Base-by-base conservation (phyloP, 768 basidiomycete species). In the Terana coerulea region DNA sequence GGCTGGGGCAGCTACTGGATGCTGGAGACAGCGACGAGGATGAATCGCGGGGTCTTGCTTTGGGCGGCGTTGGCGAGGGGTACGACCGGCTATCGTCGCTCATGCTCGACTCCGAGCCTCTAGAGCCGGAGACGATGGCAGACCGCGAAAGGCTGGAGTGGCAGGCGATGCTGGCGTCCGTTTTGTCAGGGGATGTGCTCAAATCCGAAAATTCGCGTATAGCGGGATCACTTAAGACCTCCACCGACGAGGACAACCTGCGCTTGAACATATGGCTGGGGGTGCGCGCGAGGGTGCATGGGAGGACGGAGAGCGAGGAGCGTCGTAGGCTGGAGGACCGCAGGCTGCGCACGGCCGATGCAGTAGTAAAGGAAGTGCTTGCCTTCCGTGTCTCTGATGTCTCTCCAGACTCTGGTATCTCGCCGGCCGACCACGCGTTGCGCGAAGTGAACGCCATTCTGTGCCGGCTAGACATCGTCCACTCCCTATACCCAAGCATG, bases 181-280 rank as follows among this genome's bases (percentile, higher is more conserved):
- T 98, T 22, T 77, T 99, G 40, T 82, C 83, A 26, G 95, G 97
- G 9, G 95, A 98, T 61, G 93, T 99, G 10, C 80, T 99, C 57
- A 91, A 88, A 65, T 88, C 91, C 0, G 97, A 98, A 72, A 97
- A 93, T 70, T 89, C 88, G 22, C 83, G 97, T 51, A 94, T 98
- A 53, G 88, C 88, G 25, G 84, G 83, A 41, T 88, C 83, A 14
- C 72, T 92, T 44, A 82, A 86, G 56, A 79, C 83, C 19, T 77
- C 80, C 17, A 76, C 76, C 7, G 84, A 89, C 51, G 83, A 86
- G 69, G 79, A 86, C 68, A 77, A 83, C 63, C 69, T 79, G 55
- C 79, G 83, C 63, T 70, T 80, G 39, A 83, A 85, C 58, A 78
- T 91, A 51, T 99, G 95, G 95, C 74, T 95, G 51, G 91, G 90